Evolutionary conservation across 2,329 filamentous ascomycete species (phyloP).

Genomic region (Phaeomoniella chlamydospora): DNA sequence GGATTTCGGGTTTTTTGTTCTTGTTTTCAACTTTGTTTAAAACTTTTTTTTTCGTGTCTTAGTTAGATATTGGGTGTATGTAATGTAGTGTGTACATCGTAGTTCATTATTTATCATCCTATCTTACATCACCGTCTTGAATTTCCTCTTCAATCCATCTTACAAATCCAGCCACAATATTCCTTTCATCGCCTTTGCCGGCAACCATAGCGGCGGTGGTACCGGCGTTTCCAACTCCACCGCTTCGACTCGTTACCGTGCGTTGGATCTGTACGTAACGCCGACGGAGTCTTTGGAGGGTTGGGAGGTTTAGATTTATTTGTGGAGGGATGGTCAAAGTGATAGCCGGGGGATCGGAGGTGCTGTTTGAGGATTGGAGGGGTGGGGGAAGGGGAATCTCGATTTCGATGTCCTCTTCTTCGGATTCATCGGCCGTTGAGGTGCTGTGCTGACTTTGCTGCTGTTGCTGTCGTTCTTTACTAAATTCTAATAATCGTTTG

Average conservation of each 20-base stretch:
- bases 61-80: too few species aligned
- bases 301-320: constrained; percentile 21
- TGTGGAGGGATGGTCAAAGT: constrained; percentile 7
- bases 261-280: constrained; percentile 32
- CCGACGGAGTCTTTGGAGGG: constrained; percentile 26
- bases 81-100: too few species aligned
- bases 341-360: background rate
- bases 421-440: background rate
- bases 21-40: too few species aligned
- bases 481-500: constrained; percentile 6
- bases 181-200: constrained; percentile 15
- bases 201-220: too few species aligned
- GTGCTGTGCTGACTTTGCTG: too few species aligned
- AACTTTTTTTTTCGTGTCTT: too few species aligned
- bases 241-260: constrained; percentile 10
- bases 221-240: too few species aligned
- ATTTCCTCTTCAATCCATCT: constrained; percentile 29
- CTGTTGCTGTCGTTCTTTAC: constrained; percentile 3
- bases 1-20: too few species aligned
- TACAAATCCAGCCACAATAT: constrained; percentile 29
- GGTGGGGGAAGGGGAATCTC: constrained; percentile 4
- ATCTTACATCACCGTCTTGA: too few species aligned
- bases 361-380: background rate
- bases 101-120: too few species aligned
- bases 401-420: constrained; percentile 6